A percentile compares a stretch with the other conserved stretches of the same genome.
These are phyloP conservation scores for Narthecium ossifragum DNA, from an alignment of 106 monocot genomes.

Conservation along the genomic window DNA sequence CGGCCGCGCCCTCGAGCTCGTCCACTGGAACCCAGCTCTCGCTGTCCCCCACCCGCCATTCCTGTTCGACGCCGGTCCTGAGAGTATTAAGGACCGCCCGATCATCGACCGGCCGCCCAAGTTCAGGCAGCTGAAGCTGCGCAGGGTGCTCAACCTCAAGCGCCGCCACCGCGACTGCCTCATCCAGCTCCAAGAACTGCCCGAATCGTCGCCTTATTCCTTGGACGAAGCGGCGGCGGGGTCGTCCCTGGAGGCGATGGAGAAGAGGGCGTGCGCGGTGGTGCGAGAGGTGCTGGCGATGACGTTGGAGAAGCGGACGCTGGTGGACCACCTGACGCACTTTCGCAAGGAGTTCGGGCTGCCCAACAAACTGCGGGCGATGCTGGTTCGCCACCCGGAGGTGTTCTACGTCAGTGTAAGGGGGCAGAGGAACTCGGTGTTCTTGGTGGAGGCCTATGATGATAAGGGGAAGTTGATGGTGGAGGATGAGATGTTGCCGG, in stretches of 20 bases:
- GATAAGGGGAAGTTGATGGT: conserved; percentile 56
- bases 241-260: conserved; percentile 25
- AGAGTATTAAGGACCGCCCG: conserved; percentile 18
- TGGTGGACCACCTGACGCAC: conserved; percentile 88
- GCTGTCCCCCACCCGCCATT: conserved; percentile 19
- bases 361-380: conserved; percentile 60
- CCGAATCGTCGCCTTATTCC: conserved; percentile 49
- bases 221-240: neutral
- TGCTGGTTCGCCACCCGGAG: conserved; percentile 92
- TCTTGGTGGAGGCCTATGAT: conserved; percentile 81
- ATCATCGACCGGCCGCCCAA: conserved; percentile 65
- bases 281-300: conserved; percentile 86
- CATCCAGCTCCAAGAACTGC: conserved; percentile 46
- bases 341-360: conserved; percentile 77
- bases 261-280: conserved; percentile 65
- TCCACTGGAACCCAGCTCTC: conserved; percentile 15
- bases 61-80: neutral
- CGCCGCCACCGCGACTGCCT: conserved; percentile 62
- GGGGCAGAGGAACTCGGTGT: conserved; percentile 84
- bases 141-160: conserved; percentile 67
- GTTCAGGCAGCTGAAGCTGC: conserved; percentile 52
- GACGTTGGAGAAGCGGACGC: conserved; percentile 80
- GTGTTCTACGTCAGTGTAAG: conserved; percentile 97
- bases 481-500: conserved; percentile 50
- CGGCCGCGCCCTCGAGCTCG: conserved; percentile 71